Base-by-base conservation (phyloP, 768 basidiomycete genomes). In the Trametes meyenii region DNA sequence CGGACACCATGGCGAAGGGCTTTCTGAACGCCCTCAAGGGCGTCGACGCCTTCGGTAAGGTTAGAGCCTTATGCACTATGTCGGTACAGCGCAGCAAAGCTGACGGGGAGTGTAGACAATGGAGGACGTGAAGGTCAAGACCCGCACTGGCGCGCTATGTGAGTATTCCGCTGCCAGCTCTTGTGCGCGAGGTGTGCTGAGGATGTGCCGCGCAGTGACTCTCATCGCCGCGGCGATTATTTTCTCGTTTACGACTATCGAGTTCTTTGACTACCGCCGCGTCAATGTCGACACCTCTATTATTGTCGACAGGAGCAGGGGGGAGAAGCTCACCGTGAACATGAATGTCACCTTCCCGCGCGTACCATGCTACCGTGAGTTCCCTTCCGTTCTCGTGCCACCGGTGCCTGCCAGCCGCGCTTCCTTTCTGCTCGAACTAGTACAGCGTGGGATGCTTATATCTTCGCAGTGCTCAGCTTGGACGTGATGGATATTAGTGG, bases 121-220 rank as follows among this genome's bases (percentile, higher is more conserved):
- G 74, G 97, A 98, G 72, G 97, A 99, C 81, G 97, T 99, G 65
- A 98, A 98, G 79, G 93, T 99, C 77, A 95, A 95, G 83, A 98
- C 97, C 36, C 86, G 95, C 60, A 94, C 92, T 48, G 96, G 92
- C 67, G 96, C 92, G 66, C 80, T 95, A 68, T 80, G 95, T 96
- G 68, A 74, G 92, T 61, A 36, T 21, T 46, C 40, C 14, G 14
- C 24, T 19, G n/a, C 8, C 19, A 16, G 19, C 44, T 38, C 43
- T 35, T 29, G 6, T 3, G 29, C 39, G 19, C 5, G 50, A 23
- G 49, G 10, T 16, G 17, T 40, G 55, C 54, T 57, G 54, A 50
- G 24, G 2, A 61, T 61, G 66, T 42, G 36, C 55, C 42, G n/a
- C 35, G 42, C 67, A 98, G 96, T 99, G 75, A 98, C 97, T 26